Evolutionary conservation across 139 green algal species (phyloP).

Genomic region (Asterochloris erici): DNA sequence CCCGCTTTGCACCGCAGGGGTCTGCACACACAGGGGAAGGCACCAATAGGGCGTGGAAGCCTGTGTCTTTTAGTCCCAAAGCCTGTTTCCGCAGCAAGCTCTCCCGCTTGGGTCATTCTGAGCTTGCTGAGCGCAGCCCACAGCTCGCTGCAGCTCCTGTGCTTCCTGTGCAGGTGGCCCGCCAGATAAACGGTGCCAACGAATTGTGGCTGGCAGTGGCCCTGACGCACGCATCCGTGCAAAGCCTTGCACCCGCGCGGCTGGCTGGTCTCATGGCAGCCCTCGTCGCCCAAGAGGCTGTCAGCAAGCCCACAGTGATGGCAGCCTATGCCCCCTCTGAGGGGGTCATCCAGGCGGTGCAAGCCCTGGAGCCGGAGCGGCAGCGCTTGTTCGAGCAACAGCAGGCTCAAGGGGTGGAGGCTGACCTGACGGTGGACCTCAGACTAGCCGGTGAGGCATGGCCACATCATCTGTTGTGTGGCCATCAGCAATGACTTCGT

Average conservation of each 20-base stretch:
- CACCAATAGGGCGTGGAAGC: too few species aligned
- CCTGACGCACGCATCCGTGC: slow-evolving; percentile 56
- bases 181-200: slow-evolving; percentile 72
- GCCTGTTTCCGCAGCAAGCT: too few species aligned
- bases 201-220: slow-evolving; percentile 87
- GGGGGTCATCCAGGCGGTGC: slow-evolving; percentile 36
- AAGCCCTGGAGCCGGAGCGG: slow-evolving; percentile 55
- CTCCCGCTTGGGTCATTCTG: too few species aligned
- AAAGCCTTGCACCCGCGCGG: slow-evolving; percentile 45
- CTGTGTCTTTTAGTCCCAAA: too few species aligned
- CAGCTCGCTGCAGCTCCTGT: too few species aligned
- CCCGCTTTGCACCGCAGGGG: too few species aligned
- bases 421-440: slow-evolving; percentile 54
- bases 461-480: too few species aligned
- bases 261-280: slow-evolving; percentile 60
- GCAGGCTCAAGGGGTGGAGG: slow-evolving; percentile 35
- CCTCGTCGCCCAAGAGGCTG: slow-evolving; percentile 54
- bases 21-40: too few species aligned
- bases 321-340: slow-evolving; percentile 46
- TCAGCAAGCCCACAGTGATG: slow-evolving; percentile 30
- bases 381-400: slow-evolving; percentile 55
- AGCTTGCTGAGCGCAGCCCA: too few species aligned
- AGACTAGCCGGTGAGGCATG: slow-evolving; percentile 43
- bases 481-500: too few species aligned
- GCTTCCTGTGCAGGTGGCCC: slow-evolving; percentile 30